These are phyloP conservation scores for Talaromyces sp. DNA, from an alignment of 2,329 filamentous ascomycete genomes.

Conservation along the genomic window DNA sequence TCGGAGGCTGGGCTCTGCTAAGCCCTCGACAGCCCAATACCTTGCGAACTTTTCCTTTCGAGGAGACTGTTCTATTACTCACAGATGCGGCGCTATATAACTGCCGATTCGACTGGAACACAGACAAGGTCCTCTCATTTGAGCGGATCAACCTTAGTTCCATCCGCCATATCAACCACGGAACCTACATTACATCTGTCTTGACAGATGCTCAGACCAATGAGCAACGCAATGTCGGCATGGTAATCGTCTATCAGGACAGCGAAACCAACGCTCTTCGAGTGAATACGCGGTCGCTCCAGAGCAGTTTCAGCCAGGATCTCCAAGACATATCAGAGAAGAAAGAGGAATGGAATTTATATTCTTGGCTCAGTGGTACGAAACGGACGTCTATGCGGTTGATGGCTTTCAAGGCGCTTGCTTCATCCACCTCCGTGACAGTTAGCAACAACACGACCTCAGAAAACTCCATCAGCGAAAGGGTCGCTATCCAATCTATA, in stretches of 20 bases:
- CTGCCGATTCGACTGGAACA: conserved; percentile 90
- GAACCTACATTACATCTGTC: conserved; percentile 87
- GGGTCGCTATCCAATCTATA: conserved; percentile 59
- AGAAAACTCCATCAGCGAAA: conserved; percentile 41
- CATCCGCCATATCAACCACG: conserved; percentile 69
- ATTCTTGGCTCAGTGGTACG: conserved; percentile 39
- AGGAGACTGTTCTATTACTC: conserved; percentile 82
- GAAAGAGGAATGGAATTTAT: conserved; percentile 39
- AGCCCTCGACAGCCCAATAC: conserved; percentile 71
- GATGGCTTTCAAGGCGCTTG: conserved; percentile 44
- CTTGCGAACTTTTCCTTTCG: conserved; percentile 68
- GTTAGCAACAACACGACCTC: conserved; percentile 20
- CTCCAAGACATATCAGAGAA: conserved; percentile 27
- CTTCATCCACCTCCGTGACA: conserved; percentile 32
- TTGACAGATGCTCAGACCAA: conserved; percentile 74
- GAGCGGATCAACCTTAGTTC: conserved; percentile 77
- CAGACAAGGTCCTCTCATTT: conserved; percentile 90
- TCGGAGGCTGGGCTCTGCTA: conserved; percentile 84
- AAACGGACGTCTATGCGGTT: conserved; percentile 32
- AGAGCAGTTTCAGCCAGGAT: conserved; percentile 53
- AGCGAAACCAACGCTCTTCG: conserved; percentile 68
- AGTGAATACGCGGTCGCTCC: conserved; percentile 79
- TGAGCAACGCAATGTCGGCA: conserved; percentile 75
- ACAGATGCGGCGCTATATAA: conserved; percentile 83
- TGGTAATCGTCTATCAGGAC: conserved; percentile 74